Conservation (phyloP, 257 asterid species). For the Solanum peruvianum region DNA sequence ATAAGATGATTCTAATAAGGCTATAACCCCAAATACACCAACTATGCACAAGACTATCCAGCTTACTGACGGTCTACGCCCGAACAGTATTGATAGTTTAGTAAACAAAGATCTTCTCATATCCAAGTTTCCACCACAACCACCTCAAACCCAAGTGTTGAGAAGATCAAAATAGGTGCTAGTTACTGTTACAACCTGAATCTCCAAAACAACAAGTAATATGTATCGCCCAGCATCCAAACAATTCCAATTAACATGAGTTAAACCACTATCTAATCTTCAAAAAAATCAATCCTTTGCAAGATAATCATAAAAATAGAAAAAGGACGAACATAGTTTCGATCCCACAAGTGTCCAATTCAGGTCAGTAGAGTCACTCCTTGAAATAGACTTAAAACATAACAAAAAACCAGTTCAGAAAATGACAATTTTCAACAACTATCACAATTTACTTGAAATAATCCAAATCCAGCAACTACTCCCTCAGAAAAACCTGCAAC, state of each 20-base stretch:
- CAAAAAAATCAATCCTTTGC: background rate
- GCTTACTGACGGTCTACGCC: conserved; percentile 62
- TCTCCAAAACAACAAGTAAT: conserved; percentile 26
- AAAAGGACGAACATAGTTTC: background rate
- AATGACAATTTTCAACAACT: background rate
- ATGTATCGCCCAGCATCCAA: conserved; percentile 19
- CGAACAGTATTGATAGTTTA: conserved; percentile 37
- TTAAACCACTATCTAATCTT: conserved; percentile 10
- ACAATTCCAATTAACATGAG: conserved; percentile 24
- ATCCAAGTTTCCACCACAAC: conserved; percentile 34
- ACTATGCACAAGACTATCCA: conserved; percentile 63
- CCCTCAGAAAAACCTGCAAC: conserved; percentile 60
- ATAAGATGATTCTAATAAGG: conserved; percentile 56
- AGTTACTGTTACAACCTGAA: conserved; percentile 29
- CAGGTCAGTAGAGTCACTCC: conserved; percentile 19
- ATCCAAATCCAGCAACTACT: conserved; percentile 3
- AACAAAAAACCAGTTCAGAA: conserved; percentile 7
- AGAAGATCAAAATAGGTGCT: conserved; percentile 3
- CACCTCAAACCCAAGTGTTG: background rate
- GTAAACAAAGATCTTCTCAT: conserved; percentile 87
- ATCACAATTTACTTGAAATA: background rate
- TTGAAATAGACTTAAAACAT: background rate
- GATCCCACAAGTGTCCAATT: background rate
- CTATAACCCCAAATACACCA: conserved; percentile 45
- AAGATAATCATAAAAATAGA: background rate